These are phyloP conservation scores for Penicillium sp. DNA, from an alignment of 2,329 filamentous ascomycete species.

Conservation along the genomic window DNA sequence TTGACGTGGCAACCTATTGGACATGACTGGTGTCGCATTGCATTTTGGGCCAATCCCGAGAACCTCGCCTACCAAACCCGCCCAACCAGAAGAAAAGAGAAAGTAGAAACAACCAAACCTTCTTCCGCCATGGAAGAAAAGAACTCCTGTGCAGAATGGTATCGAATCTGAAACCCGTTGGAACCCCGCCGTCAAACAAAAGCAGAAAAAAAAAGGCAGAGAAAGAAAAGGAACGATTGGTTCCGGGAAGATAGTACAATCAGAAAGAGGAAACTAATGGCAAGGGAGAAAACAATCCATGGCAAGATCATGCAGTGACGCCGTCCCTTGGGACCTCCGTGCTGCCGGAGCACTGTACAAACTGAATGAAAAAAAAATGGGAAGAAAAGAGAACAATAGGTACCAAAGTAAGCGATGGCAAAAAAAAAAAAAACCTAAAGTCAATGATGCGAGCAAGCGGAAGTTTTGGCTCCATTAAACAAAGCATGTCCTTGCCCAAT, in stretches of 20 bases:
- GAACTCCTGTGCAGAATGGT: conserved; percentile 40
- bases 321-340: conserved; percentile 28
- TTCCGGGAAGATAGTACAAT: conserved; percentile 15
- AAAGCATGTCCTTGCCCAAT: neutral
- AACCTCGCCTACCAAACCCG: conserved; percentile 12
- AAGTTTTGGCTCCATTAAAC: neutral
- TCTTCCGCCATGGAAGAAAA: conserved; percentile 8
- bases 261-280: conserved; percentile 15
- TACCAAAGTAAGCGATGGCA: conserved; percentile 13
- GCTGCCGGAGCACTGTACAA: conserved; percentile 28
- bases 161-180: conserved; percentile 34
- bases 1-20: neutral
- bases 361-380: conserved; percentile 12
- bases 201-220: conserved; percentile 25
- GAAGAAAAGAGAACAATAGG: conserved; percentile 10
- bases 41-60: conserved; percentile 21
- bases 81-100: conserved; percentile 8
- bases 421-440: conserved; percentile 1
- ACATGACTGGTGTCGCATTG: conserved; percentile 6
- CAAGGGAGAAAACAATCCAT: conserved; percentile 22
- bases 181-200: conserved; percentile 22
- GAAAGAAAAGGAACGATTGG: conserved; percentile 7
- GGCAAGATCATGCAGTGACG: conserved; percentile 22
- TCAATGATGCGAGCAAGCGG: neutral
- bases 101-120: conserved; percentile 11